Evolutionary conservation across 306 rosid species (phyloP).

Genomic region (Cicer yamashitae): DNA sequence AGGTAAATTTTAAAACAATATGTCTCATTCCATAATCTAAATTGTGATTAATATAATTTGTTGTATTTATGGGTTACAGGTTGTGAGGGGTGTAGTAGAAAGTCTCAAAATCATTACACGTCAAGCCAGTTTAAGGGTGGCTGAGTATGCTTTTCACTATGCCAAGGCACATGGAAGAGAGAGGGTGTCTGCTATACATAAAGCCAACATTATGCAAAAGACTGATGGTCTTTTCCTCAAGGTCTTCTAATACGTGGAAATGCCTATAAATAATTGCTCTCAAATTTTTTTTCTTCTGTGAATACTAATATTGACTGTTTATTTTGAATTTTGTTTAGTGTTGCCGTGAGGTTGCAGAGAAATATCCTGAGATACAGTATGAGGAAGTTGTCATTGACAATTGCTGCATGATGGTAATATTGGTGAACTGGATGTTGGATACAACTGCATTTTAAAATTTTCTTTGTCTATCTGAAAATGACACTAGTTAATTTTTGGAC

Average conservation of each 20-base stretch:
- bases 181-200: conserved; percentile 98
- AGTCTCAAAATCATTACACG: conserved; percentile 98
- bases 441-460: conserved; percentile 38
- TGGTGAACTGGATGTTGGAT: conserved; percentile 30
- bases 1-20: conserved; percentile 59
- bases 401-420: conserved; percentile 97
- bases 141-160: conserved; percentile 98
- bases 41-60: conserved; percentile 33
- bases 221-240: conserved; percentile 91
- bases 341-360: conserved; percentile 98
- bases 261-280: conserved; percentile 9
- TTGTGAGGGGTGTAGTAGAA: conserved; percentile 98
- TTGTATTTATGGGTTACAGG: conserved; percentile 60
- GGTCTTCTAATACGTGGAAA: conserved; percentile 39
- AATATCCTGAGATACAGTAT: conserved; percentile 88
- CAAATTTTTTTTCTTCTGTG: background rate
- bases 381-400: conserved; percentile 99
- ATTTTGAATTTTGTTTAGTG: conserved; percentile 62
- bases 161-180: conserved; percentile 93
- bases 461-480: conserved; percentile 33
- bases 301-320: conserved; percentile 20
- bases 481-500: conserved; percentile 33
- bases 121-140: conserved; percentile 97
- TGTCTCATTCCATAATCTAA: conserved; percentile 2
- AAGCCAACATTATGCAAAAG: conserved; percentile 99